phyloP scores from a whole-genome alignment of 164 flowering plant genomes.

The Vitis vinifera region DNA sequence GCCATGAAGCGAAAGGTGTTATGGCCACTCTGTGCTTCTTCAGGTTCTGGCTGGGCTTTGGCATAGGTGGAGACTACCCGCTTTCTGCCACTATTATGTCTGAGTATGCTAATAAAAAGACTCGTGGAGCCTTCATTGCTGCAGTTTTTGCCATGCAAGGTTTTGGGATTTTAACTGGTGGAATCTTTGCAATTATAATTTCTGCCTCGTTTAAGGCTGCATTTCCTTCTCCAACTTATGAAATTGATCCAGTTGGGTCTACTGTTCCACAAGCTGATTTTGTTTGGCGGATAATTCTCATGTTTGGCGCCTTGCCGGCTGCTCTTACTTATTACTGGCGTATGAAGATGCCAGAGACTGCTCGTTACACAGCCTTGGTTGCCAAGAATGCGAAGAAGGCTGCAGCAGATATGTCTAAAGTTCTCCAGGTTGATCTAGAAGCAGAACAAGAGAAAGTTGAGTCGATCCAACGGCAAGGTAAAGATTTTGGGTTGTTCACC shows the following conservation, averaged over 20 bases:
- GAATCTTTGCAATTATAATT: conserved; percentile 12
- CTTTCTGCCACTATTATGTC: conserved; percentile 27
- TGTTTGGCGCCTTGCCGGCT: conserved; percentile 20
- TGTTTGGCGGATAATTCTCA: conserved; percentile 12
- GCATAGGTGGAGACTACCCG: conserved; percentile 21
- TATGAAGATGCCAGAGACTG: conserved; percentile 21
- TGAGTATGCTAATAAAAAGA: conserved; percentile 19
- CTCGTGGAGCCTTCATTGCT: conserved; percentile 20
- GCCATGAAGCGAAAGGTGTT: not conserved
- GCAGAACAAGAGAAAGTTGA: conserved; percentile 13
- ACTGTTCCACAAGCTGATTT: conserved; percentile 15
- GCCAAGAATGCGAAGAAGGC: conserved; percentile 20
- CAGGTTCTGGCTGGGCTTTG: conserved; percentile 22
- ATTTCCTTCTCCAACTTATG: conserved; percentile 8
- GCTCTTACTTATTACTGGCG: conserved; percentile 19
- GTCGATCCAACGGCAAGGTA: not conserved
- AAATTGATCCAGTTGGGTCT: not conserved
- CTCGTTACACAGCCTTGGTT: conserved; percentile 20
- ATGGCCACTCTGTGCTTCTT: conserved; percentile 21
- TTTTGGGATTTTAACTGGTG: conserved; percentile 19
- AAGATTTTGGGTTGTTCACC: conserved; percentile 15
- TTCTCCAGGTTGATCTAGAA: conserved; percentile 13
- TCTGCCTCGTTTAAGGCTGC: conserved; percentile 11
- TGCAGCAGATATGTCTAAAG: conserved; percentile 15
- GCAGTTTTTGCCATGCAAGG: conserved; percentile 20